A percentile compares a stretch with the other conserved stretches of the same genome.
Conservation (phyloP, 1,284 basidiomycete genomes). For the Rhodotorula sp. region DNA sequence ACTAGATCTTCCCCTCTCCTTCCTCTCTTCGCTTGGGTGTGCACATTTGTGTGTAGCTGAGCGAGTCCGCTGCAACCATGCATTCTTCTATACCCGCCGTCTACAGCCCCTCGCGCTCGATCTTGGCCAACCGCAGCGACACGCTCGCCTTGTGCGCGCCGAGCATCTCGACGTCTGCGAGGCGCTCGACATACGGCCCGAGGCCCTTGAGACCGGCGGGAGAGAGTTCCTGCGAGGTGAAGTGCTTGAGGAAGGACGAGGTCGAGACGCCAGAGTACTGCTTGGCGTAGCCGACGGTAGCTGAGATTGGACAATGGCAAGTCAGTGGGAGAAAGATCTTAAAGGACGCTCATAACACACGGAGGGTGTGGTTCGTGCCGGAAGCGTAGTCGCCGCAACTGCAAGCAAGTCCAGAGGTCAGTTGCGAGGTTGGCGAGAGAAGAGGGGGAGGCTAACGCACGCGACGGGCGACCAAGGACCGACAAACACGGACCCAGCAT, state of each 20-base stretch:
- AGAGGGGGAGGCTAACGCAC: constrained; percentile 54
- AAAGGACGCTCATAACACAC: constrained; percentile 41
- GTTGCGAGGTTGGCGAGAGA: neutral
- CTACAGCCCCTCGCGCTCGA: constrained; percentile 30
- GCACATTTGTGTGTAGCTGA: neutral
- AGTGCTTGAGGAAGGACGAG: constrained; percentile 96
- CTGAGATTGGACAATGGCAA: neutral
- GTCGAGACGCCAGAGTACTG: constrained; percentile 99
- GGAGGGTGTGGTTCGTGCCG: constrained; percentile 91
- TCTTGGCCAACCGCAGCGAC: constrained; percentile 47
- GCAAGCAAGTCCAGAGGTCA: constrained; percentile 2
- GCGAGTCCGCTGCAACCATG: neutral
- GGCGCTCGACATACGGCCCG: constrained; percentile 83
- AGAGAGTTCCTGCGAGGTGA: constrained; percentile 92
- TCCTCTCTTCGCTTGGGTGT: neutral
- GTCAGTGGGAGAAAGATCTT: neutral
- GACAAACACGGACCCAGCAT: constrained; percentile 95
- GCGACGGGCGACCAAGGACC: constrained; percentile 93
- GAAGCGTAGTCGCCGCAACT: constrained; percentile 98
- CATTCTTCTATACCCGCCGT: neutral
- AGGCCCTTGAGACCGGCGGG: constrained; percentile 72
- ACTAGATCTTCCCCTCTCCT: neutral
- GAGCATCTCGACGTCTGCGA: constrained; percentile 93
- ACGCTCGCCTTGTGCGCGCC: constrained; percentile 78
- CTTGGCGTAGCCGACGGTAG: constrained; percentile 66